Base-by-base conservation (phyloP, 1,284 basidiomycete species). In the Trametes polyzona region DNA sequence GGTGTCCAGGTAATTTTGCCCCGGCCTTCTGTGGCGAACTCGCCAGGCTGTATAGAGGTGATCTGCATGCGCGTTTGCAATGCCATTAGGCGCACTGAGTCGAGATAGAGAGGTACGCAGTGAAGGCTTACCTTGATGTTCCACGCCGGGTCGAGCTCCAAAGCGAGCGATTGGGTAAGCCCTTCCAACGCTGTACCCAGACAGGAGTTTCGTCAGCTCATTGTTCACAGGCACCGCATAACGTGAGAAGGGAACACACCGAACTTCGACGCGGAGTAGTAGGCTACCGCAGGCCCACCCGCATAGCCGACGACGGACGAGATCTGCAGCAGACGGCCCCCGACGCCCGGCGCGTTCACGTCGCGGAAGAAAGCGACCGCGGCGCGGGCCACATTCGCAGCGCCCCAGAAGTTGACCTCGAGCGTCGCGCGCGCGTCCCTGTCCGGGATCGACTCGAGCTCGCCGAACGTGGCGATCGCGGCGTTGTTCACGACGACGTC, bases 401-500 rank as follows among this genome's bases (percentile, higher is more conserved):
- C 67, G 30, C 75, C 76, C 73, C 71, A 78, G 58, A 77, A 74
- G 57, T 76, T 67, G 53, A 65, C 62, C 8, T 77, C 74, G 47
- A 76, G 74, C 54, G 73, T 21, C 2, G 41, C 55, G 0, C 70
- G 67, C 1, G 70, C 73, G 2, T 41, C 55, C 2, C 47, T 58
- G 16, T 68, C 65, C 1, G 71, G 69, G 0, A 35, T 35, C 0
- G 43, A 26, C 59, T 78, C 76, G 17, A 74, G 59, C 58, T 77
- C 74, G 36, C 70, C 70, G 11, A 71, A n/a, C 16, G 69, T 42
- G 1, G 42, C 57, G 35, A 41, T 60, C 2, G 66, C 76, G 2
- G 78, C 78, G 43, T 80, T 81, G 65, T 77, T 81, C 54, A 77
- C 69, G 5, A 80, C 73, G 24, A 80, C 71, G 47, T 79, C 77